Evolutionary conservation across 805 yeast genomes (phyloP).

Genomic region (Candida railenensis): DNA sequence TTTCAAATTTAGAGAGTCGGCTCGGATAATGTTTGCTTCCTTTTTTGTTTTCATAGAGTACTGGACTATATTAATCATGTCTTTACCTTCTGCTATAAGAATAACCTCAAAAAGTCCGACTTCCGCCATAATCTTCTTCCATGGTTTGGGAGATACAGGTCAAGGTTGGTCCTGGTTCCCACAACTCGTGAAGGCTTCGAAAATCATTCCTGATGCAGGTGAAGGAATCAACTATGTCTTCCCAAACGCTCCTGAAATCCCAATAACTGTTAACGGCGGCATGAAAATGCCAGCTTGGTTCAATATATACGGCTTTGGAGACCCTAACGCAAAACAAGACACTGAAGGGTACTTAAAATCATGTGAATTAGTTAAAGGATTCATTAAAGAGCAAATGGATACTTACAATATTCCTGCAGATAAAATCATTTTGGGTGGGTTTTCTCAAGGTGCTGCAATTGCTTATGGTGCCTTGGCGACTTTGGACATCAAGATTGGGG

Average conservation of each 20-base stretch:
- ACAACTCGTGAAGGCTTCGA: conserved; percentile 49
- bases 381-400: conserved; percentile 54
- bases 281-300: conserved; percentile 82
- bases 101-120: conserved; percentile 25
- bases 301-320: conserved; percentile 58
- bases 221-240: conserved; percentile 64
- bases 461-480: conserved; percentile 60
- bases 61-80: background rate
- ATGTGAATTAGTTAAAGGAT: conserved; percentile 42
- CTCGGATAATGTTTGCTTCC: background rate
- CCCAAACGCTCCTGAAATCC: conserved; percentile 82
- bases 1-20: background rate
- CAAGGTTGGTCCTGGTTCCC: conserved; percentile 87
- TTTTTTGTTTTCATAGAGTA: background rate
- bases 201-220: conserved; percentile 39
- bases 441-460: conserved; percentile 90
- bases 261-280: conserved; percentile 70
- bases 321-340: conserved; percentile 48
- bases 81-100: conserved; percentile 20
- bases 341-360: conserved; percentile 52
- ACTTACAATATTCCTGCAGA: conserved; percentile 52
- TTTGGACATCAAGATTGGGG: conserved; percentile 67
- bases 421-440: conserved; percentile 88
- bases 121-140: conserved; percentile 70
- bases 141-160: conserved; percentile 92